Conservation (phyloP, 768 basidiomycete species). For the Collybia nuda region DNA sequence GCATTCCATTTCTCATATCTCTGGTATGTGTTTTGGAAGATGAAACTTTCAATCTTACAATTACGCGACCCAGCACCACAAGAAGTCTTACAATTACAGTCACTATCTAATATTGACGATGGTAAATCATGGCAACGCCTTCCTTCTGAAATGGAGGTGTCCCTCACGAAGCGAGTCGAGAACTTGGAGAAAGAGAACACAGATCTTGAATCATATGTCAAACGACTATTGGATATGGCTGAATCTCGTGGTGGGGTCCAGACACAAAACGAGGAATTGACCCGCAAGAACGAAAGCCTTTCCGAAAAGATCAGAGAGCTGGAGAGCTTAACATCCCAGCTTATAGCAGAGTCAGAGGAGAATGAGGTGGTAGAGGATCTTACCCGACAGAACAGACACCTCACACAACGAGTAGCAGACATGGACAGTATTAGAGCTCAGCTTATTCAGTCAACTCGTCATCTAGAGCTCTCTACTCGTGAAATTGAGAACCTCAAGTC, state of each 20-base stretch:
- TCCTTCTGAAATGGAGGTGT: too few relatives aligned
- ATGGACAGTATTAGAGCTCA: slow-evolving; percentile 4
- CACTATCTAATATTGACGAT: too few relatives aligned
- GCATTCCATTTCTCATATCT: too few relatives aligned
- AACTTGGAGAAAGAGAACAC: slow-evolving; percentile 9
- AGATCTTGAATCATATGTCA: slow-evolving; percentile 19
- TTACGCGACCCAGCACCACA: too few relatives aligned
- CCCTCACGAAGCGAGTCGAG: neutral
- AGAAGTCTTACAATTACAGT: too few relatives aligned
- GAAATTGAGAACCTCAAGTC: slow-evolving; percentile 22
- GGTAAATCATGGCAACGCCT: too few relatives aligned
- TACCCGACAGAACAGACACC: slow-evolving; percentile 8
- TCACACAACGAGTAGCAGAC: slow-evolving; percentile 8
- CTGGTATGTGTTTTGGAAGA: too few relatives aligned
- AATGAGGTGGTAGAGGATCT: slow-evolving; percentile 23
- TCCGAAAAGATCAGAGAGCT: slow-evolving; percentile 22
- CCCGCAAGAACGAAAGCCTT: slow-evolving; percentile 25
- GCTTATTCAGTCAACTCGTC: slow-evolving; percentile 5
- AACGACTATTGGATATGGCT: slow-evolving; percentile 19
- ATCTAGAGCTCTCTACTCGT: slow-evolving; percentile 19
- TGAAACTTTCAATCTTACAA: too few relatives aligned
- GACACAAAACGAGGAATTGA: slow-evolving; percentile 22
- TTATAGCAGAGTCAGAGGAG: slow-evolving; percentile 24
- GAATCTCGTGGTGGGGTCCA: slow-evolving; percentile 15
- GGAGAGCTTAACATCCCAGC: slow-evolving; percentile 27